A percentile compares a stretch with the other conserved stretches of the same genome.
phyloP scores from a whole-genome alignment of 75 land plant species.

The Ceratopteris richardii region DNA sequence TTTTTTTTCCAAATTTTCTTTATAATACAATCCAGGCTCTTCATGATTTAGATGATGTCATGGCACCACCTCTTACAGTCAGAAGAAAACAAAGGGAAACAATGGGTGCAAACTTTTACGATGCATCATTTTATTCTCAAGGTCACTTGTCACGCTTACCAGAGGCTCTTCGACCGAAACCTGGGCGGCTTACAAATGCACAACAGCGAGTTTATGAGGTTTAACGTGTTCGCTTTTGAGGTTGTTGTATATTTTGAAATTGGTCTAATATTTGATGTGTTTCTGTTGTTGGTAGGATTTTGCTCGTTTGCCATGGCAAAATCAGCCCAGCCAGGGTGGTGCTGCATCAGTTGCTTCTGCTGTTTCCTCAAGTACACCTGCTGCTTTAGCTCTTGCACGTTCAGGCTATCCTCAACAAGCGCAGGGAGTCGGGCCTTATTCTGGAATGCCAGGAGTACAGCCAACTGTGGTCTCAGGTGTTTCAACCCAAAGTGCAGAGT shows the following conservation, averaged over 20 bases:
- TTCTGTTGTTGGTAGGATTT: slow-evolving; percentile 48
- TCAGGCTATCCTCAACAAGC: slow-evolving; percentile 26
- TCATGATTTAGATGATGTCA: slow-evolving; percentile 74
- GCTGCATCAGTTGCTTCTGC: slow-evolving; percentile 26
- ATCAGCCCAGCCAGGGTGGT: slow-evolving; percentile 49
- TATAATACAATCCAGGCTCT: slow-evolving; percentile 47
- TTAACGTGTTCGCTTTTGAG: not conserved
- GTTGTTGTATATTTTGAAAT: slow-evolving; percentile 7
- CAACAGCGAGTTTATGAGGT: slow-evolving; percentile 98
- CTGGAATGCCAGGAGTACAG: slow-evolving; percentile 29
- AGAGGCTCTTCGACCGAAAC: slow-evolving; percentile 91
- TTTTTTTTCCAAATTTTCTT: not conserved
- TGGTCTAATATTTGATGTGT: too few species aligned
- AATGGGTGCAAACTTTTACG: slow-evolving; percentile 49
- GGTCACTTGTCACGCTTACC: slow-evolving; percentile 65
- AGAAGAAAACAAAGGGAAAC: slow-evolving; percentile 68
- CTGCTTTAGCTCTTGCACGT: slow-evolving; percentile 23
- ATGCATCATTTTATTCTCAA: slow-evolving; percentile 54
- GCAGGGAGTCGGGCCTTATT: slow-evolving; percentile 16
- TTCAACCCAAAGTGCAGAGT: slow-evolving; percentile 45
- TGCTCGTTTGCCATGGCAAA: slow-evolving; percentile 80
- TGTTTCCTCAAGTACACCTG: slow-evolving; percentile 23
- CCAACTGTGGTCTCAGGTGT: slow-evolving; percentile 21
- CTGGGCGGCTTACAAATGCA: slow-evolving; percentile 60
- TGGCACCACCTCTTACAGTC: slow-evolving; percentile 45